Percentiles rank a stretch among this genome's conserved stretches.
Conservation (phyloP, 192 early-diverging fungal genomes). For the Diversispora epigaea region DNA sequence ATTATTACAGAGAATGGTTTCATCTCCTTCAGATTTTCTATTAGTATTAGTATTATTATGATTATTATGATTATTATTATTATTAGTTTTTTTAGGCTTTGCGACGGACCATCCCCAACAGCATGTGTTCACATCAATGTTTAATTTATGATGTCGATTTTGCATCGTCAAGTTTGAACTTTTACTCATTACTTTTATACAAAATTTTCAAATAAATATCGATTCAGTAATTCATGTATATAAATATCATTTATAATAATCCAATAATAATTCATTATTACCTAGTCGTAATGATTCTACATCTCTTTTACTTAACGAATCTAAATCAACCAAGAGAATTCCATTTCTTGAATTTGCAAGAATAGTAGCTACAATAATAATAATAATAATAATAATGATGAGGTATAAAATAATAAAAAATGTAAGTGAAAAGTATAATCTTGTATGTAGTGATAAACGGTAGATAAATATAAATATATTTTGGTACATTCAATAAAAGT, state of each 20-base stretch:
- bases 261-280: background rate
- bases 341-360: conserved; percentile 4
- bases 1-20: background rate
- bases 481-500: conserved; percentile 11
- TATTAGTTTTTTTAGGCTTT: background rate
- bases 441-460: background rate
- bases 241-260: background rate
- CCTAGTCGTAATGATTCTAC: background rate
- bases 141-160: conserved; percentile 4
- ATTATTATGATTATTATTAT: background rate
- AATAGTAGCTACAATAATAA: conserved; percentile 3
- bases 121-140: background rate
- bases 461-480: background rate
- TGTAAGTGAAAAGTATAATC: too few species aligned
- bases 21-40: background rate
- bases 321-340: conserved; percentile 9
- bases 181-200: background rate
- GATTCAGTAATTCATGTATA: background rate
- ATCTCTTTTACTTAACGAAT: conserved; percentile 1
- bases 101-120: conserved; percentile 23
- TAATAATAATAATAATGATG: too few species aligned
- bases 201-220: background rate
- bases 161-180: background rate
- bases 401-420: too few species aligned
- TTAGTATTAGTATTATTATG: background rate